A percentile compares a stretch with the other conserved stretches of the same genome.
Conservation (phyloP, 306 rosid species). For the Hippophae tibetana region DNA sequence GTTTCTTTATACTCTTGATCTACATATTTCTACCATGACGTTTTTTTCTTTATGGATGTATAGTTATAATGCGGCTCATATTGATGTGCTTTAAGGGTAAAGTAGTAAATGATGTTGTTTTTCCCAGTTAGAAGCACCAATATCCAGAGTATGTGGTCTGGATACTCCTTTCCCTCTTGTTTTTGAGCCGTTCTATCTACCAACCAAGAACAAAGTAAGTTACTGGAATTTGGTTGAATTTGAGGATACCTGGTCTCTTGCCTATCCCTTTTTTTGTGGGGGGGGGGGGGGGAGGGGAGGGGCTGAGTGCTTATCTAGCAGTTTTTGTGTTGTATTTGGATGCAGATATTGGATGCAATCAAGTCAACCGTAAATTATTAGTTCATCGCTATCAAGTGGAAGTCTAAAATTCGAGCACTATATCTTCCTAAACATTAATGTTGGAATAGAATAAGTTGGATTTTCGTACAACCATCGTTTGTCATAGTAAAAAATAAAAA, state of each 20-base stretch:
- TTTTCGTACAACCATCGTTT: too few relatives aligned
- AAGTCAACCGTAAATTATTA: constrained; percentile 71
- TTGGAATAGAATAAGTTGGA: too few relatives aligned
- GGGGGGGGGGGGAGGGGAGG: too few relatives aligned
- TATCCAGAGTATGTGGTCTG: constrained; percentile 82
- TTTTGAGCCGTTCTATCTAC: constrained; percentile 95
- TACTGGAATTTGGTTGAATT: neutral
- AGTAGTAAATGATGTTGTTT: neutral
- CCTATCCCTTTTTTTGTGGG: neutral
- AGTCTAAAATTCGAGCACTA: too few relatives aligned
- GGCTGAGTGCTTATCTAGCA: too few relatives aligned
- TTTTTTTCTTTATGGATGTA: neutral
- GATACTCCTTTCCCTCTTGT: constrained; percentile 97
- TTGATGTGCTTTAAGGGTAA: neutral
- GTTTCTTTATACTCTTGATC: too few relatives aligned
- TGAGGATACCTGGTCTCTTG: neutral
- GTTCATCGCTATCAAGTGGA: neutral
- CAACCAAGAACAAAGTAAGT: constrained; percentile 81
- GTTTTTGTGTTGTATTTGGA: neutral
- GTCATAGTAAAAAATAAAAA: too few relatives aligned
- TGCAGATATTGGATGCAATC: constrained; percentile 95
- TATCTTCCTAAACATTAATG: too few relatives aligned
- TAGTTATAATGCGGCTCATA: constrained; percentile 2
- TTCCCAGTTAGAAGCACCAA: constrained; percentile 85
- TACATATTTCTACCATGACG: too few relatives aligned